Base-by-base conservation (phyloP, 257 asterid genomes). In the Oldenlandia corymbosa region DNA sequence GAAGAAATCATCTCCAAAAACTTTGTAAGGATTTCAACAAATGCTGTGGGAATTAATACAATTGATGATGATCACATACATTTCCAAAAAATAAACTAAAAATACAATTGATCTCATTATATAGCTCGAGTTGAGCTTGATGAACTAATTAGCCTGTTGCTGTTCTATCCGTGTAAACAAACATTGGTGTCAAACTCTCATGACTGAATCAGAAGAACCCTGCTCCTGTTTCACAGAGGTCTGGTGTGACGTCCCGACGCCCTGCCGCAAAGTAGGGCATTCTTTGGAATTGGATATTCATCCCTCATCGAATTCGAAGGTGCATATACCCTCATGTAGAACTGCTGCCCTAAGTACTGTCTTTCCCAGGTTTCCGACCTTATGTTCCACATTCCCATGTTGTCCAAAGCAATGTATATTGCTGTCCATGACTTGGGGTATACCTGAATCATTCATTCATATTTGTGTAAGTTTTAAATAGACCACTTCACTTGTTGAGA, bases 381-480 rank as follows among this genome's bases (percentile, higher is more conserved):
- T 73, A 92, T 71, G 77, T 89, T 92, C 97, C 99, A 92, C 84
- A 92, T 87, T 64, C 99, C 99, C 39, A 83, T 95, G 56, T 92
- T 92, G 91, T 92, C 99, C 81, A 92, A 67, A 0, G 99, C 85
- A 13, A 86, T 66, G 68, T 82, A 83, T 10, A 91, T 78, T 20
- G 98, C 95, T 0, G 98, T 84, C 96, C 96, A 91, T 1, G 98
- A 78, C 73, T 47, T 82, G 24, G 95, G 96, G 56, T 91, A 91
- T 61, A 91, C 98, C 98, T 91, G 71, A 56, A 70, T n/a, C n/a
- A 34, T 34, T 5, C 17, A 16, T 43, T 53, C 66, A 28, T n/a
- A n/a, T n/a, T n/a, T n/a, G n/a, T n/a, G n/a, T n/a, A n/a, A n/a
- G n/a, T n/a, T n/a, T n/a, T n/a, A n/a, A n/a, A n/a, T n/a, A n/a